phyloP scores from a whole-genome alignment of 2,329 filamentous ascomycete genomes.

The Simplicillium sp. region DNA sequence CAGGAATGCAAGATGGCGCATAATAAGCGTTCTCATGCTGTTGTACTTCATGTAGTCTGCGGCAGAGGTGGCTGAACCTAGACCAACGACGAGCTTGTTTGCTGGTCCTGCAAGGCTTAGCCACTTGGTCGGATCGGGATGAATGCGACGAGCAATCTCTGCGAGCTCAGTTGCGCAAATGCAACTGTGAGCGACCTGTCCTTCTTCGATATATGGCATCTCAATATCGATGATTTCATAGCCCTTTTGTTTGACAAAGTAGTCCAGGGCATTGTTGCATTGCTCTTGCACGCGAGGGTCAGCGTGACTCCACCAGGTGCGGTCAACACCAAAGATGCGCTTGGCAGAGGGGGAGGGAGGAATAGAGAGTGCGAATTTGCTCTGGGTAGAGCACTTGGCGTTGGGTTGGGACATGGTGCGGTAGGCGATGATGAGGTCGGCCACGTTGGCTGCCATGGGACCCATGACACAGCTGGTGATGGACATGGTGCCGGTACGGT shows the following conservation, averaged over 20 bases:
- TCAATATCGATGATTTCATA: constrained; percentile 48
- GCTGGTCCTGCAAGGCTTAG: constrained; percentile 49
- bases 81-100: constrained; percentile 60
- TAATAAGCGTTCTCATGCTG: constrained; percentile 64
- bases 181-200: constrained; percentile 66
- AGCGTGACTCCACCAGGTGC: constrained; percentile 37
- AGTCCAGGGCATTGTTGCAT: constrained; percentile 53
- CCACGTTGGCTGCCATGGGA: constrained; percentile 65
- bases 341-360: constrained; percentile 30
- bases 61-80: constrained; percentile 55
- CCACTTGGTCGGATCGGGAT: constrained; percentile 35
- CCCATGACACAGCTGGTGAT: constrained; percentile 55
- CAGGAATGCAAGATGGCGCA: constrained; percentile 66
- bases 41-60: constrained; percentile 65
- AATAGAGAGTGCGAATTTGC: constrained; percentile 51
- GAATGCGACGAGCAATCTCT: constrained; percentile 31
- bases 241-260: constrained; percentile 40
- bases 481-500: constrained; percentile 51
- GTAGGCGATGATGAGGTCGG: constrained; percentile 76
- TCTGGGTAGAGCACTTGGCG: constrained; percentile 48
- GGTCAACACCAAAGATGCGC: constrained; percentile 64
- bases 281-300: constrained; percentile 51
- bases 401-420: constrained; percentile 68
- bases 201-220: constrained; percentile 59
- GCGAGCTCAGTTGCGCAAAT: constrained; percentile 68